Conservation (phyloP, 192 early-diverging fungal genomes). For the Rhizophagus sp. region DNA sequence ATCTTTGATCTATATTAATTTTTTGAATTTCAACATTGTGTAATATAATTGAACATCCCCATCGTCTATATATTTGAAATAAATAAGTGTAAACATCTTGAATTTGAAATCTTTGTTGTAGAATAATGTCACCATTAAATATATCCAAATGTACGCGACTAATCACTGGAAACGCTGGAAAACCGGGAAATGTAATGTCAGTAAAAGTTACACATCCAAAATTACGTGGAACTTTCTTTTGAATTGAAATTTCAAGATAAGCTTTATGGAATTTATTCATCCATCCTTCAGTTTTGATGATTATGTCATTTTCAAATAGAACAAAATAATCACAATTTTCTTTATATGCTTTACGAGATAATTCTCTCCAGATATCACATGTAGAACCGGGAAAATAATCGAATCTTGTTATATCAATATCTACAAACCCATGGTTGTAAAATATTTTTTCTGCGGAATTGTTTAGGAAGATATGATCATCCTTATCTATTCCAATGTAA, state of each 20-base stretch:
- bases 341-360: conserved; percentile 3
- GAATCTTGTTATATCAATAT: neutral
- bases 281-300: conserved; percentile 2
- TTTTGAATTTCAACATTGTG: neutral
- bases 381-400: neutral
- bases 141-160: neutral
- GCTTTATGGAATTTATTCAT: neutral
- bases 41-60: neutral
- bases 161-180: conserved; percentile 14
- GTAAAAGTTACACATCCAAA: conserved; percentile 15
- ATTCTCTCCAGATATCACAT: conserved; percentile 10
- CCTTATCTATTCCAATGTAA: neutral
- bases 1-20: neutral
- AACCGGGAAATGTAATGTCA: neutral
- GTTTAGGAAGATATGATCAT: neutral
- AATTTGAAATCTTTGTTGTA: neutral
- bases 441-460: neutral
- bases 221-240: conserved; percentile 8
- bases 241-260: neutral
- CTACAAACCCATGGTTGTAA: neutral
- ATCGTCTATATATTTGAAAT: conserved; percentile 19
- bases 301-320: neutral
- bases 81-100: neutral
- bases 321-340: neutral
- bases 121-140: conserved; percentile 16